Conservation (phyloP, 768 basidiomycete genomes). For the Rhizopogon vesiculosus region DNA sequence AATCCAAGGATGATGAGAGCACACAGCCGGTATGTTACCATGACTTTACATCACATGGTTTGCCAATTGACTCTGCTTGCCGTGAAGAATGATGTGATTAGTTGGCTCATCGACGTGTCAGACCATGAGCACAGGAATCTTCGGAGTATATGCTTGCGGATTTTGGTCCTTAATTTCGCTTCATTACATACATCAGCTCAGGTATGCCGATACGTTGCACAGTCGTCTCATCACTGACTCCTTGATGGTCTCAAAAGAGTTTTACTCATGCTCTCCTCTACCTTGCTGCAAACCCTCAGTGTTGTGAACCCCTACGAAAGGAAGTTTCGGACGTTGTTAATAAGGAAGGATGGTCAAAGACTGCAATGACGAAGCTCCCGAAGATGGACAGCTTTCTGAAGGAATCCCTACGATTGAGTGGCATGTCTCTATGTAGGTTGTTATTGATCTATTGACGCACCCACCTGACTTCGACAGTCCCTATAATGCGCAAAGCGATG, state of each 20-base stretch:
- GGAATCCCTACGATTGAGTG: constrained; percentile 33
- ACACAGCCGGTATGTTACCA: constrained; percentile 28
- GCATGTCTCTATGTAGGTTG: constrained; percentile 27
- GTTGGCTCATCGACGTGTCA: constrained; percentile 35
- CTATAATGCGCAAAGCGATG: constrained; percentile 30
- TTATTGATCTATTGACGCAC: background rate
- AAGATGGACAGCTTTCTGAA: constrained; percentile 41
- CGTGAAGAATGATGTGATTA: constrained; percentile 33
- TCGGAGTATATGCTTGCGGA: constrained; percentile 24
- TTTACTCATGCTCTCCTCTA: constrained; percentile 34
- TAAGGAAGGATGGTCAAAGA: constrained; percentile 29
- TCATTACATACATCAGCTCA: constrained; percentile 30
- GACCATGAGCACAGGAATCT: constrained; percentile 21
- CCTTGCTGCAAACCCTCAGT: constrained; percentile 36
- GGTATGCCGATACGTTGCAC: constrained; percentile 10
- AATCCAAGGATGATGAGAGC: constrained; percentile 22
- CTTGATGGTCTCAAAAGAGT: constrained; percentile 14
- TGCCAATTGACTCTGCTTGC: constrained; percentile 1
- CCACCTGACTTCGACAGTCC: constrained; percentile 18
- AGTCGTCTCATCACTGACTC: constrained; percentile 1
- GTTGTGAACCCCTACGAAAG: constrained; percentile 33
- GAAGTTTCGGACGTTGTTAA: constrained; percentile 31
- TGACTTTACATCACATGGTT: background rate
- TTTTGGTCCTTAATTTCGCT: constrained; percentile 35
- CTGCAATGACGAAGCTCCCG: constrained; percentile 27